Evolutionary conservation across 805 yeast genomes (phyloP), one percentile per base, ranked within the genome.

Genomic region (Metschnikowia kunwiensis): DNA sequence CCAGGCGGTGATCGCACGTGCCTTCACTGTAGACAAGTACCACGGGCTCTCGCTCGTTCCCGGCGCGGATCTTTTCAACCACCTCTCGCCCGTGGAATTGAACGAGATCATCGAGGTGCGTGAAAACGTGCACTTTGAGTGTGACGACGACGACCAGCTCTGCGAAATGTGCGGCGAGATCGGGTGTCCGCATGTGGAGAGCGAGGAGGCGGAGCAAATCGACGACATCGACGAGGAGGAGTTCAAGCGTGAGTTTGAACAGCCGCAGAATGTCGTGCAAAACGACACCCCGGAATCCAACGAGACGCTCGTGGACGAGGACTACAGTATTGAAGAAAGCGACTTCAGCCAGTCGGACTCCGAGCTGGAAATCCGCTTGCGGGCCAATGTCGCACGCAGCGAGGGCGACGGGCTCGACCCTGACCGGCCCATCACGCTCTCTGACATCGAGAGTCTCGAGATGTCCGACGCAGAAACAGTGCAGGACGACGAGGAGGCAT

Each of bases 51-150:
- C 85, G 0, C 63, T 91, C 32, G 95, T 89, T 16, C 96, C 97
- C 0, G 86, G 88, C 11, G 97, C 96, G 0, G 96, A 89, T 60
- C 63, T 91, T 23, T 86, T 88, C 61, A 89, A 89, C 48, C 96
- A 88, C 53, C 55, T 63, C 27, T 57, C 69, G 5, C 70, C 78
- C 58, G 23, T 36, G 5, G 15, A 47, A 5, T 42, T 36, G 5
- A 42, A 32, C 1, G 40, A 17, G 7, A 44, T 42, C 13, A 31
- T 51, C 2, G 37, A 45, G 15, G 50, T 42, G 1, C 51, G 61
- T 5, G 88, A 85, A 43, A 69, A 75, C 47, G 87, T 63, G 2
- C 68, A 54, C 11, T 58, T 50, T n/a, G 51, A 46, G 5, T 52
- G 52, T n/a, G 58, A 49, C 7, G 58, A 49, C 27, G 51, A 36